Evolutionary conservation across 352 stramenopile species (phyloP).

Genomic region (Globisporangium spinosum): DNA sequence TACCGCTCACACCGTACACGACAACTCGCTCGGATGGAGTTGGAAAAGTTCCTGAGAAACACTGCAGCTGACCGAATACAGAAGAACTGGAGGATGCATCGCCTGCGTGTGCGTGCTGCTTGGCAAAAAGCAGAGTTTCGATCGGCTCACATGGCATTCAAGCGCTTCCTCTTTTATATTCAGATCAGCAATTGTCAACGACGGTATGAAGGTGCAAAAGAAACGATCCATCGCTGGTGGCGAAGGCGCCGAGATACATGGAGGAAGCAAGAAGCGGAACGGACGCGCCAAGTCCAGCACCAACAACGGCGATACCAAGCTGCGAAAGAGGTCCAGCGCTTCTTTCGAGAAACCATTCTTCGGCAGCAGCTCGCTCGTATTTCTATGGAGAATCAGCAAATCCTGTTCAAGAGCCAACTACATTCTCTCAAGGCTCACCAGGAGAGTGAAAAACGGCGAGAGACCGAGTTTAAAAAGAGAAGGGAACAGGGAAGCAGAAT

Average conservation of each 20-base stretch:
- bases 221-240: slow-evolving; percentile 48
- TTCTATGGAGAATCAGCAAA: slow-evolving; percentile 28
- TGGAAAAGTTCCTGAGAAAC: slow-evolving; percentile 12
- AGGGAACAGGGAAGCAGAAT: slow-evolving; percentile 30
- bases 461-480: slow-evolving; percentile 35
- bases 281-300: slow-evolving; percentile 14
- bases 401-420: slow-evolving; percentile 43
- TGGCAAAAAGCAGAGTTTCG: slow-evolving; percentile 28
- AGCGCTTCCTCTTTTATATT: slow-evolving; percentile 41
- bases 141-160: slow-evolving; percentile 37
- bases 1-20: slow-evolving; percentile 10
- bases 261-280: slow-evolving; percentile 7
- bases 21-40: slow-evolving; percentile 5
- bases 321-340: slow-evolving; percentile 34
- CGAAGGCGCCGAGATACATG: slow-evolving; percentile 19
- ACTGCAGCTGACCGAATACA: slow-evolving; percentile 27
- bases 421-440: slow-evolving; percentile 40
- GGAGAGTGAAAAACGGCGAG: slow-evolving; percentile 37
- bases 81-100: slow-evolving; percentile 22
- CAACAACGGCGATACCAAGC: slow-evolving; percentile 23
- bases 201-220: slow-evolving; percentile 26
- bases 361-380: slow-evolving; percentile 30
- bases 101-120: not conserved
- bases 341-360: slow-evolving; percentile 42
- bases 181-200: slow-evolving; percentile 21